Conservation (phyloP, 192 early-diverging fungal species). For the Coemansia guatemalensis region DNA sequence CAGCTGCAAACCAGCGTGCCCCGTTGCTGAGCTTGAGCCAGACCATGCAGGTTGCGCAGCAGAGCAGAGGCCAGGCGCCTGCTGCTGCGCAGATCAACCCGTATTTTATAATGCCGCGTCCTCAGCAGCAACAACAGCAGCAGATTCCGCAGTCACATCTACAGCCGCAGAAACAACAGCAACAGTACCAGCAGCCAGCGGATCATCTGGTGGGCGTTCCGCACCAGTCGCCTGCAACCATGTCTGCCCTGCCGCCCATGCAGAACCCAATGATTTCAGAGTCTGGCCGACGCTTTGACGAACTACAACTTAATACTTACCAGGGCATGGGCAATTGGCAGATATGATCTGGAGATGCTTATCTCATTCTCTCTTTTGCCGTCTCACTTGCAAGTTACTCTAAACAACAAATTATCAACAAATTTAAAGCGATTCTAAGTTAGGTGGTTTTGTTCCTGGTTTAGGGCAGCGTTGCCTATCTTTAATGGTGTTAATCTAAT, state of each 20-base stretch:
- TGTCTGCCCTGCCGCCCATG: conserved; percentile 30
- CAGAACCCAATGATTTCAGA: conserved; percentile 17
- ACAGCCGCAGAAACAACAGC: conserved; percentile 14
- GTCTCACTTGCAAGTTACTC: too few relatives aligned
- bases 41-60: conserved; percentile 26
- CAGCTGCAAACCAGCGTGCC: not conserved
- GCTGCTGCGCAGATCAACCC: conserved; percentile 16
- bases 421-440: too few relatives aligned
- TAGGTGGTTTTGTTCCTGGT: too few relatives aligned
- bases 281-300: conserved; percentile 23
- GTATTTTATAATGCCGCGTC: conserved; percentile 34
- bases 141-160: conserved; percentile 1
- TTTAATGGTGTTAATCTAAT: too few relatives aligned
- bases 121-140: conserved; percentile 30
- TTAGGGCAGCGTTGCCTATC: too few relatives aligned
- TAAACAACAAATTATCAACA: too few relatives aligned
- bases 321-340: conserved; percentile 31
- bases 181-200: conserved; percentile 8
- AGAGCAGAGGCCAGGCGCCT: conserved; percentile 14
- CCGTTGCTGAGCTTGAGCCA: conserved; percentile 6
- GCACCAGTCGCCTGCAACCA: conserved; percentile 20
- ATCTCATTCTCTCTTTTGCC: too few relatives aligned
- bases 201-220: not conserved
- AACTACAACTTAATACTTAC: conserved; percentile 36
- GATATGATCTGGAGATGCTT: conserved; percentile 1